phyloP scores from a whole-genome alignment of 1,139 yeast species.

The Geotrichum reessii region DNA sequence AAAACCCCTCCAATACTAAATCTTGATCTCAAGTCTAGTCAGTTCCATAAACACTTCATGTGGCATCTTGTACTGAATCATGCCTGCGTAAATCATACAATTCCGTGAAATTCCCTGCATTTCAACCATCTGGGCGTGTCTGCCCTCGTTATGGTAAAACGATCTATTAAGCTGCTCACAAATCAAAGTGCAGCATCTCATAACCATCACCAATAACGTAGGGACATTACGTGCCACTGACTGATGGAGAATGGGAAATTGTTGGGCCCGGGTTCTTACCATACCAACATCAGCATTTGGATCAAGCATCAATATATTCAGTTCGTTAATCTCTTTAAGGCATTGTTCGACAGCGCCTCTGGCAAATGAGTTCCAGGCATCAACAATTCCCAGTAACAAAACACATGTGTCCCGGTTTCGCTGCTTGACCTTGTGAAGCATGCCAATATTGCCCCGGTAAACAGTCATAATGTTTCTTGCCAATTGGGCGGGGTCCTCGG shows the following conservation, averaged over 20 bases:
- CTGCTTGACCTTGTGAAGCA: constrained; percentile 31
- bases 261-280: constrained; percentile 52
- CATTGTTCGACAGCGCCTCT: constrained; percentile 58
- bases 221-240: constrained; percentile 77
- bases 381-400: constrained; percentile 58
- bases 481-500: constrained; percentile 39
- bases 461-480: constrained; percentile 39
- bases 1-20: neutral
- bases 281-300: constrained; percentile 43
- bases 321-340: constrained; percentile 47
- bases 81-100: constrained; percentile 92
- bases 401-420: constrained; percentile 52
- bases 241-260: constrained; percentile 57
- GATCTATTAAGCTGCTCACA: constrained; percentile 47
- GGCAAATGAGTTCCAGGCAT: constrained; percentile 58
- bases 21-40: constrained; percentile 2
- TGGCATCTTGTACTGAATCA: constrained; percentile 94
- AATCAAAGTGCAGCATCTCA: constrained; percentile 69
- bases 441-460: constrained; percentile 34
- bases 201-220: constrained; percentile 66
- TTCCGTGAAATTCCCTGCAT: constrained; percentile 69
- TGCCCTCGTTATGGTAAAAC: constrained; percentile 46
- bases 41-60: constrained; percentile 44
- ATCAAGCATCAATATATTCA: constrained; percentile 63
- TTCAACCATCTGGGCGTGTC: constrained; percentile 47